Evolutionary conservation across 345 rosid species (phyloP), one percentile per base, ranked within the genome.

Genomic region (Sonneratia caseolaris): DNA sequence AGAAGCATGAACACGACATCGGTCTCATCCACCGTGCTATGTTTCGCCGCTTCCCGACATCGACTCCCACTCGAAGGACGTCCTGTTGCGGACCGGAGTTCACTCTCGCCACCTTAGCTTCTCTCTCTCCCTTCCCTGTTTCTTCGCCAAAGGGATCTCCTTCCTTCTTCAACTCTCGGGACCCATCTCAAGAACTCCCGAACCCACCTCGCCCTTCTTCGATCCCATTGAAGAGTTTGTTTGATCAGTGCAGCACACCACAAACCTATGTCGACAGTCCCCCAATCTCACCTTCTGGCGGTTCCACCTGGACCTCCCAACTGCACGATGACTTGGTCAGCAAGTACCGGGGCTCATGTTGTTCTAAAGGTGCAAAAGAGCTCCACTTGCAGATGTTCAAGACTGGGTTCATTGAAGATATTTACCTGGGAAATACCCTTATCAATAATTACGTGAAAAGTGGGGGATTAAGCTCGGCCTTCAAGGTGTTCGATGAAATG

Each of bases 401-500:
- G 71, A 37, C 69, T 77, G 93, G 93, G 70, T 79, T 88, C 71
- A 73, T 51, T 43, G 71, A 64, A 35, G 87, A 91, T 79, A 68
- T 89, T 71, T 93, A 85, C 79, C 70, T 84, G 47, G 79, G 89
- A 75, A 93, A 93, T 75, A 80, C 91, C 64, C 90, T 88, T 68
- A 81, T 93, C 48, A 89, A 88, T 76, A 72, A 78, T 0, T 86
- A 86, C 51, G 76, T 76, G 0, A 78, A 81, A 76, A 76, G 68
- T n/a, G 84, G 85, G 55, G 88, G 87, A 70, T 72, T 81, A 16
- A 71, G 64, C 1, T 86, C 83, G 10, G 94, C 92, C 21, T 81
- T 82, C 51, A 85, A 83, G 72, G 11, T 93, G 86, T 88, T 93
- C 19, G 91, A 78, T 72, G 92, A 88, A 86, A 88, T 93, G 97